These are phyloP conservation scores for Nematocida ausubeli DNA, from an alignment of 371 early-diverging fungal species.

Conservation along the genomic window DNA sequence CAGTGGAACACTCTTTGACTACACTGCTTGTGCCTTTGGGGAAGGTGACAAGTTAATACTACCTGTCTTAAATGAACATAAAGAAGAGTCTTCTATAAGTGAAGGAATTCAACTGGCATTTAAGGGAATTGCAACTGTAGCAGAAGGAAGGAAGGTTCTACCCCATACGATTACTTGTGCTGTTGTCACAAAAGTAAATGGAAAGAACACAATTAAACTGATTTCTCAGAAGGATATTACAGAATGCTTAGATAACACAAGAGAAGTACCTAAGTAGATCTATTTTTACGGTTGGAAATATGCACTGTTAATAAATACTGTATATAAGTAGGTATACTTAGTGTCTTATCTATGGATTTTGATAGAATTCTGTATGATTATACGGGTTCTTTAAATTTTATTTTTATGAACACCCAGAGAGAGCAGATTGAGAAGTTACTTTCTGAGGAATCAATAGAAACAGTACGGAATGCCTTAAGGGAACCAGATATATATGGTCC, in stretches of 20 bases:
- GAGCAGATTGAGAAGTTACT: not conserved
- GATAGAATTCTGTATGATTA: not conserved
- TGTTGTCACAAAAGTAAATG: slow-evolving; percentile 3
- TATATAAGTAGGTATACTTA: not conserved
- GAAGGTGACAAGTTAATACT: slow-evolving; percentile 72
- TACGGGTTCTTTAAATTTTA: not conserved
- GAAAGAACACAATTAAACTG: not conserved
- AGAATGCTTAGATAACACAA: not conserved
- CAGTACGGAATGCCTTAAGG: not conserved
- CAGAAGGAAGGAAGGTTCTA: slow-evolving; percentile 11
- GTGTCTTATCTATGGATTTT: not conserved
- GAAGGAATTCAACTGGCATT: slow-evolving; percentile 34
- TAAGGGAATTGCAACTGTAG: slow-evolving; percentile 4
- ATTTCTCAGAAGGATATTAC: slow-evolving; percentile 18
- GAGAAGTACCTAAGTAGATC: not conserved
- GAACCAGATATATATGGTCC: not conserved
- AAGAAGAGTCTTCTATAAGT: slow-evolving; percentile 14
- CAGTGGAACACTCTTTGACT: slow-evolving; percentile 91
- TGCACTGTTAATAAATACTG: slow-evolving; percentile 1
- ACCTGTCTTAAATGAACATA: slow-evolving; percentile 51
- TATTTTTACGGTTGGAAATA: not conserved
- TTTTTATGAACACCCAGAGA: not conserved
- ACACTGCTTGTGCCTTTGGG: slow-evolving; percentile 95
- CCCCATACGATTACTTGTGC: slow-evolving; percentile 36
- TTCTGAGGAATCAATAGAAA: not conserved